Percentiles rank a stretch among this genome's conserved stretches.
phyloP scores from a whole-genome alignment of 495 filamentous ascomycete species.

The Tuber borchii region DNA sequence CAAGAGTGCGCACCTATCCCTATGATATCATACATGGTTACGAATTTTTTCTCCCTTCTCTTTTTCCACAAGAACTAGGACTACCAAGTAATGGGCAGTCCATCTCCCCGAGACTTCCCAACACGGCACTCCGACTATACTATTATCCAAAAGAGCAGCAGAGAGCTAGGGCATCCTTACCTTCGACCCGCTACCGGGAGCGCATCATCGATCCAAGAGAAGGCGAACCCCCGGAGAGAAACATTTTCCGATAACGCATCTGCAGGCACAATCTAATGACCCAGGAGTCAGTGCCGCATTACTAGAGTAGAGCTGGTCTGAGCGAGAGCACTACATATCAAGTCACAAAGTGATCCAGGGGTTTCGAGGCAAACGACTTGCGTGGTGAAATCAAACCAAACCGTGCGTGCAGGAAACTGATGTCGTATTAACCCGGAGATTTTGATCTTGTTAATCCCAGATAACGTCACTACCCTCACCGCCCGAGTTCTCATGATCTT shows the following conservation, averaged over 20 bases:
- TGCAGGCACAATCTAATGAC: background rate
- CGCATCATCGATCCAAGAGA: background rate
- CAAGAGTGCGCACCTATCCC: background rate
- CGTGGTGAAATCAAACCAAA: background rate
- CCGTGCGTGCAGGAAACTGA: background rate
- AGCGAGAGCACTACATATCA: background rate
- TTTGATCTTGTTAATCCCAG: background rate
- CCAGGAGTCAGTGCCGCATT: background rate
- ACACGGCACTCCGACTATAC: background rate
- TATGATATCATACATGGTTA: background rate
- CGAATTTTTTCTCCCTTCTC: background rate
- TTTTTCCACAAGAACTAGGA: background rate
- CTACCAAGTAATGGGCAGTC: background rate
- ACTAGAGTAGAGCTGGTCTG: background rate
- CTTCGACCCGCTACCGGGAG: background rate
- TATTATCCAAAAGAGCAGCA: background rate
- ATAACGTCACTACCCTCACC: background rate
- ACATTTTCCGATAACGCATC: background rate
- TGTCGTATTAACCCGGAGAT: background rate
- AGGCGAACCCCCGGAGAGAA: background rate
- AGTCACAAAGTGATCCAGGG: background rate
- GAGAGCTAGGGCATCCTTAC: background rate
- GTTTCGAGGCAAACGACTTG: background rate
- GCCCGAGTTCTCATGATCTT: background rate
- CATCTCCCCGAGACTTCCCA: background rate